Evolutionary conservation across 495 filamentous ascomycete species (phyloP).

Genomic region (Aspergillus panamensis): DNA sequence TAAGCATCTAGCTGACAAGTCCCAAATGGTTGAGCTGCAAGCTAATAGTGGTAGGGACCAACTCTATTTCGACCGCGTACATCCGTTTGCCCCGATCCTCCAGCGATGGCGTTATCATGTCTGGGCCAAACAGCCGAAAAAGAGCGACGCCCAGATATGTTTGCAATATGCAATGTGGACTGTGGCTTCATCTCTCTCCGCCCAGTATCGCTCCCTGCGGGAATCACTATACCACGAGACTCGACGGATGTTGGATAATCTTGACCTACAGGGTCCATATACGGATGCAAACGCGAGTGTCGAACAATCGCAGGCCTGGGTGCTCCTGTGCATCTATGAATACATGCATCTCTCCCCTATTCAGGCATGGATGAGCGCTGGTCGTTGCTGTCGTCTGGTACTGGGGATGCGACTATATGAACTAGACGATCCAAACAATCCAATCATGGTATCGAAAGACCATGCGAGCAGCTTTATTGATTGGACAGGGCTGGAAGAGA

Average conservation of each 20-base stretch:
- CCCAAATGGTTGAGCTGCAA: not conserved
- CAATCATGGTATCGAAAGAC: constrained; percentile 14
- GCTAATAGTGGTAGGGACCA: constrained; percentile 38
- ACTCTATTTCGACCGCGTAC: constrained; percentile 57
- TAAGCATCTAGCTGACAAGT: constrained; percentile 14
- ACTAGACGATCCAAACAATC: constrained; percentile 36
- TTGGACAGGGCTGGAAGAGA: constrained; percentile 43
- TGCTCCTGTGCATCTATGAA: constrained; percentile 52
- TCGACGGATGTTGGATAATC: constrained; percentile 38
- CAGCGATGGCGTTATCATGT: constrained; percentile 45
- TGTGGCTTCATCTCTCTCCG: constrained; percentile 48
- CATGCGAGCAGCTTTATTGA: constrained; percentile 15
- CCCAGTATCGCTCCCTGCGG: constrained; percentile 47
- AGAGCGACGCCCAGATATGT: constrained; percentile 35
- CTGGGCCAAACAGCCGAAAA: constrained; percentile 29
- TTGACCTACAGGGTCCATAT: constrained; percentile 13
- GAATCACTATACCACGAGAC: constrained; percentile 48
- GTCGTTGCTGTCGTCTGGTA: constrained; percentile 50
- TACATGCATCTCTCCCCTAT: constrained; percentile 45
- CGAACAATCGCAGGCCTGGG: constrained; percentile 54
- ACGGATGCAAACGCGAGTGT: constrained; percentile 9
- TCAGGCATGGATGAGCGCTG: constrained; percentile 52
- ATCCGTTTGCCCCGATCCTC: constrained; percentile 51
- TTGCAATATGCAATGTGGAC: constrained; percentile 58
- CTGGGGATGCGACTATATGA: constrained; percentile 50